Evolutionary conservation across 495 filamentous ascomycete genomes (phyloP).

Genomic region (Penicillium roqueforti): DNA sequence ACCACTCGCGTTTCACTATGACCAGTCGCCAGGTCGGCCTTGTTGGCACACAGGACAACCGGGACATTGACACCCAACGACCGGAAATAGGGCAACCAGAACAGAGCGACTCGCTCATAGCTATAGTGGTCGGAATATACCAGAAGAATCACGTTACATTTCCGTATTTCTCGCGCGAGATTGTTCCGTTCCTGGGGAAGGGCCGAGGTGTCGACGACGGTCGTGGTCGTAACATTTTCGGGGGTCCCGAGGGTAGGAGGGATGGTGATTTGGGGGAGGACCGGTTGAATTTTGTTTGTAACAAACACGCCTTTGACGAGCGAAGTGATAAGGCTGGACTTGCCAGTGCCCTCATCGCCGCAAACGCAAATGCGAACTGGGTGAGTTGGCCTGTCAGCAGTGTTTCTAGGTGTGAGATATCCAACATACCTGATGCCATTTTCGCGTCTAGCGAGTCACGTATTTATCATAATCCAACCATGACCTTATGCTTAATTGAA

Average conservation of each 20-base stretch:
- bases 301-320: conserved; percentile 95
- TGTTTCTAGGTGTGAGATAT: not conserved
- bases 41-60: conserved; percentile 95
- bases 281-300: conserved; percentile 85
- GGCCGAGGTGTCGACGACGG: conserved; percentile 94
- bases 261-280: conserved; percentile 90
- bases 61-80: conserved; percentile 98
- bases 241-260: conserved; percentile 83
- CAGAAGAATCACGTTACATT: conserved; percentile 94
- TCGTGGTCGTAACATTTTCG: conserved; percentile 92
- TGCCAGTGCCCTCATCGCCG: conserved; percentile 77
- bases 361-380: conserved; percentile 92
- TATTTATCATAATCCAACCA: not conserved
- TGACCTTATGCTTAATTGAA: not conserved
- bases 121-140: conserved; percentile 98
- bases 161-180: conserved; percentile 87
- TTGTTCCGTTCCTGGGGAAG: conserved; percentile 87
- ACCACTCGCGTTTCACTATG: conserved; percentile 74
- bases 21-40: conserved; percentile 73
- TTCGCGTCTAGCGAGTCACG: not conserved
- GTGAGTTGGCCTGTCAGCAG: conserved; percentile 11
- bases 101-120: conserved; percentile 94
- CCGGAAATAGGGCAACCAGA: conserved; percentile 97
- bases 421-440: conserved; percentile 38
- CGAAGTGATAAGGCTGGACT: conserved; percentile 51